These are phyloP conservation scores for Cryphonectria radicalis DNA, from an alignment of 2,329 filamentous ascomycete genomes.

Conservation along the genomic window DNA sequence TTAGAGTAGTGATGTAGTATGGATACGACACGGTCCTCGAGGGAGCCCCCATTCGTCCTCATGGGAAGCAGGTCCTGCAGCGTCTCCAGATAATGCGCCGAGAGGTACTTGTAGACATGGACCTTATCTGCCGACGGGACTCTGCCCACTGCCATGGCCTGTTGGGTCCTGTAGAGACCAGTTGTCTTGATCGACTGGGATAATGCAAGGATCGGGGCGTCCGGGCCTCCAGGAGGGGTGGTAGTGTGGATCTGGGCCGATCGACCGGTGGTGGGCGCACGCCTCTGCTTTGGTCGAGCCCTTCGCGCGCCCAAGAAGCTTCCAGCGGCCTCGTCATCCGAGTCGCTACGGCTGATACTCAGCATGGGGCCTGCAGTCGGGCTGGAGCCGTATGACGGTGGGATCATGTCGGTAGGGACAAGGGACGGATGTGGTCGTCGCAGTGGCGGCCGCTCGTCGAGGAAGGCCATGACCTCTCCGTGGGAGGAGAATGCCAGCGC, in stretches of 20 bases:
- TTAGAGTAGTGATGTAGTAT: conserved; percentile 62
- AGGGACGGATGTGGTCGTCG: conserved; percentile 42
- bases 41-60: conserved; percentile 40
- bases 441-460: conserved; percentile 60
- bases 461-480: conserved; percentile 64
- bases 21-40: conserved; percentile 51
- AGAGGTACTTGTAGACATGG: conserved; percentile 59
- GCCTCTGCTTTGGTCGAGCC: conserved; percentile 46
- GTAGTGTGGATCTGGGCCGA: conserved; percentile 53
- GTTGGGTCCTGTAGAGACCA: conserved; percentile 61
- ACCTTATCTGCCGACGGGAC: conserved; percentile 54
- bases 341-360: conserved; percentile 65
- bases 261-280: conserved; percentile 49
- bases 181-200: conserved; percentile 64
- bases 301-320: conserved; percentile 60
- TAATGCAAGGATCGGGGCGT: conserved; percentile 53
- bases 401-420: conserved; percentile 40
- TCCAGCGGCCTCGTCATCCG: conserved; percentile 66
- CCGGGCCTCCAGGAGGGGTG: conserved; percentile 54
- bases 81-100: conserved; percentile 59
- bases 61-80: conserved; percentile 54
- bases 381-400: conserved; percentile 50
- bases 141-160: conserved; percentile 65
- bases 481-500: conserved; percentile 63
- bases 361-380: conserved; percentile 53